phyloP scores from a whole-genome alignment of 371 early-diverging fungal genomes.

The Vairimorpha ceranae region DNA sequence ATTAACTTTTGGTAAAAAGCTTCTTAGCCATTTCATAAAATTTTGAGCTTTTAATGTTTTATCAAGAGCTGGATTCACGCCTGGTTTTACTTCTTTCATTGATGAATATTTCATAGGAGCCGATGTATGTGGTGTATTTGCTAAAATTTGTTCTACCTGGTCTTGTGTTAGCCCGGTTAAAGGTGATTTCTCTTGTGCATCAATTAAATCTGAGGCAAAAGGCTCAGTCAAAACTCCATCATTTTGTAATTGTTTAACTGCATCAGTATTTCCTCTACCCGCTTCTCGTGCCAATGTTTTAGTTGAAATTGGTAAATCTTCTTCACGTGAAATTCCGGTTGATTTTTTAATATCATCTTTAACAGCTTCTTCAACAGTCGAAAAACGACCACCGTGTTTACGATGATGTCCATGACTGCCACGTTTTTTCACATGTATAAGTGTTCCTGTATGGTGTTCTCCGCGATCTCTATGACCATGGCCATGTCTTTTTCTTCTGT shows the following conservation, averaged over 20 bases:
- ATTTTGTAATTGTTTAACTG: too few relatives aligned
- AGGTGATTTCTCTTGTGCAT: neutral
- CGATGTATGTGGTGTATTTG: neutral
- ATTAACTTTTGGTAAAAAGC: neutral
- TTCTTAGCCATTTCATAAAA: neutral
- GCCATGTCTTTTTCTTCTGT: neutral
- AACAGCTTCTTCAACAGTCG: neutral
- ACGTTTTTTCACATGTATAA: neutral
- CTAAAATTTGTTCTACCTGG: neutral
- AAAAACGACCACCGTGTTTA: too few relatives aligned
- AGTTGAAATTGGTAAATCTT: neutral
- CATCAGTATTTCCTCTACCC: neutral
- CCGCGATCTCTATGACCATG: too few relatives aligned
- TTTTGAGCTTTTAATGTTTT: neutral
- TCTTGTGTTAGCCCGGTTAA: neutral
- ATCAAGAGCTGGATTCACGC: conserved; percentile 1
- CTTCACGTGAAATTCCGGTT: neutral
- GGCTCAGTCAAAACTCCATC: neutral
- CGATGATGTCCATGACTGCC: neutral
- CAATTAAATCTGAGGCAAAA: conserved; percentile 6
- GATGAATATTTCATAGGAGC: neutral
- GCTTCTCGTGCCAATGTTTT: neutral
- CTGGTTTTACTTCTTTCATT: conserved; percentile 1
- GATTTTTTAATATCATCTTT: neutral
- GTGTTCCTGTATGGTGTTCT: neutral